Conservation (phyloP, 176 grass and related monocot species). For the Ensete glaucum region DNA sequence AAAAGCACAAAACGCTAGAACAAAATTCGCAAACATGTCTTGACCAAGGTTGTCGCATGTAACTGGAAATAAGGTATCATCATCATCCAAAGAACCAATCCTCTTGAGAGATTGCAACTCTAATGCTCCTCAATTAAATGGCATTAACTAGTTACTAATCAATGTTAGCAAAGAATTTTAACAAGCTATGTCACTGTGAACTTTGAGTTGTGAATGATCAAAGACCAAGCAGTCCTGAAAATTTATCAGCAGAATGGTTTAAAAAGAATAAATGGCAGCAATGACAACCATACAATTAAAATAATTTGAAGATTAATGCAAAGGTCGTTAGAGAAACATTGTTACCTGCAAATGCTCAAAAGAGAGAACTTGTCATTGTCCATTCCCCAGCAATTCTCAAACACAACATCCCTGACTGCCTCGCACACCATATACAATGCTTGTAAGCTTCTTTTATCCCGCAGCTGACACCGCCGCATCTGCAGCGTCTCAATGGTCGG, state of each 20-base stretch:
- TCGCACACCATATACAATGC: conserved; percentile 82
- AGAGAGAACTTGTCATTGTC: conserved; percentile 73
- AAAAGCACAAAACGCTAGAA: too few relatives aligned
- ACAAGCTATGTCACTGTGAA: too few relatives aligned
- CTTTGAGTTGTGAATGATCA: too few relatives aligned
- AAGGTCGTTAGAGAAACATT: not conserved
- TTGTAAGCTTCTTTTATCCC: conserved; percentile 40
- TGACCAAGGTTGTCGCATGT: too few relatives aligned
- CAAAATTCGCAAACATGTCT: too few relatives aligned
- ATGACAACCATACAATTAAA: not conserved
- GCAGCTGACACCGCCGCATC: conserved; percentile 64
- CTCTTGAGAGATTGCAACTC: too few relatives aligned
- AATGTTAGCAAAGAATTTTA: too few relatives aligned
- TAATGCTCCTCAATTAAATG: too few relatives aligned
- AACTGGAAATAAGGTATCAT: too few relatives aligned
- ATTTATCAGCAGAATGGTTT: not conserved
- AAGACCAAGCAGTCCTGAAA: too few relatives aligned
- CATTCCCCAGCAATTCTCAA: conserved; percentile 91
- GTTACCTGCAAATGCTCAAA: conserved; percentile 65
- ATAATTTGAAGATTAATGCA: not conserved
- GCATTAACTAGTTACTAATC: too few relatives aligned
- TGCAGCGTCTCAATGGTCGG: conserved; percentile 76
- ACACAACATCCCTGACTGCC: conserved; percentile 50
- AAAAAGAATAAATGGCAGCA: not conserved
- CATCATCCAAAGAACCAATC: too few relatives aligned